phyloP scores from a whole-genome alignment of 2,329 filamentous ascomycete species.

The Aspergillus bombycis region DNA sequence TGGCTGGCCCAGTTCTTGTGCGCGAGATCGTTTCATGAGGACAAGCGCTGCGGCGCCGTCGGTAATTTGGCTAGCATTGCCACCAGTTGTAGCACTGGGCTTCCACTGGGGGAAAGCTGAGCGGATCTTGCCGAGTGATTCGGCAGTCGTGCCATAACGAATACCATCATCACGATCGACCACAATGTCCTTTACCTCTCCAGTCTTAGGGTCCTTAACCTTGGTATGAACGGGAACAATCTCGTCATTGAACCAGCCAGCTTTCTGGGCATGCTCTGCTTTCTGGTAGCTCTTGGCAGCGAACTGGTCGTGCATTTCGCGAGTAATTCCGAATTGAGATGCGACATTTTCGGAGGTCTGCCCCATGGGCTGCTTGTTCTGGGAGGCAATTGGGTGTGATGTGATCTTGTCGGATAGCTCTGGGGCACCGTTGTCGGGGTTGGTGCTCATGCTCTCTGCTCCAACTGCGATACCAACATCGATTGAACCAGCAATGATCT shows the following conservation, averaged over 20 bases:
- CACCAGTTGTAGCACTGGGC: conserved; percentile 85
- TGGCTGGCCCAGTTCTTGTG: conserved; percentile 78
- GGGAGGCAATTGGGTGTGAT: conserved; percentile 72
- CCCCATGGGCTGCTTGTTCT: conserved; percentile 95
- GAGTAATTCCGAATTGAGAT: conserved; percentile 70
- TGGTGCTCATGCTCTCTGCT: conserved; percentile 88
- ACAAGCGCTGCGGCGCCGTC: conserved; percentile 90
- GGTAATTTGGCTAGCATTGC: conserved; percentile 89
- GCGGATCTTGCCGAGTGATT: conserved; percentile 81
- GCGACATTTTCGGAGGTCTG: conserved; percentile 91
- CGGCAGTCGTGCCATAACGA: conserved; percentile 77
- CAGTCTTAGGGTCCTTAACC: conserved; percentile 84
- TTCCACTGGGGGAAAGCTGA: conserved; percentile 75
- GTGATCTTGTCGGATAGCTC: conserved; percentile 84
- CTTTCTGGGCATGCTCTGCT: conserved; percentile 76
- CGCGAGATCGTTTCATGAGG: conserved; percentile 87
- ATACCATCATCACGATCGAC: conserved; percentile 84
- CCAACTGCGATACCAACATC: conserved; percentile 88
- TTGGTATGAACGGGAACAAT: conserved; percentile 81
- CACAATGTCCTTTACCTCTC: conserved; percentile 75
- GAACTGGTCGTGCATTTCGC: conserved; percentile 77
- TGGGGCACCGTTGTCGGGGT: conserved; percentile 78
- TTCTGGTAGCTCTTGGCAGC: conserved; percentile 85
- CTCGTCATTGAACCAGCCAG: conserved; percentile 83
- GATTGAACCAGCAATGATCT: conserved; percentile 86